Percentiles rank a stretch among this genome's conserved stretches.
phyloP scores from a whole-genome alignment of 768 basidiomycete species.

The Boletus sensibilis region DNA sequence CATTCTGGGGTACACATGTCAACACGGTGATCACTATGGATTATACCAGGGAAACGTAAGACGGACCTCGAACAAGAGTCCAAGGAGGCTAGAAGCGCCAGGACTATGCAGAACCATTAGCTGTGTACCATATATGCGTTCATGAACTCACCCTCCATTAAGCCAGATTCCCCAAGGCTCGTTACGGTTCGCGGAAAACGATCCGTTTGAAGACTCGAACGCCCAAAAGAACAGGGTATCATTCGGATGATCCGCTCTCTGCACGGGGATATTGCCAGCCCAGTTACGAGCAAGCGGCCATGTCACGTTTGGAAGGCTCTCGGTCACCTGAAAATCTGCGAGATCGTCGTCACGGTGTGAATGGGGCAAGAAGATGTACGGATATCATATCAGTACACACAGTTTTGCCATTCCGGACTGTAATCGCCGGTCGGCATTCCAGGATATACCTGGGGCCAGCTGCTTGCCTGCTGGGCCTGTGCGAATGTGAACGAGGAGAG shows the following conservation, averaged over 20 bases:
- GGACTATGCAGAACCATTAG: slow-evolving; percentile 38
- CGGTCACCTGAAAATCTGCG: slow-evolving; percentile 59
- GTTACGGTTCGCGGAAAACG: slow-evolving; percentile 43
- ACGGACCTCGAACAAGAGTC: slow-evolving; percentile 58
- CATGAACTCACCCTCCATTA: slow-evolving; percentile 56
- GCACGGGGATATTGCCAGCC: slow-evolving; percentile 65
- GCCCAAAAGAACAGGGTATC: slow-evolving; percentile 67
- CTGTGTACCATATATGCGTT: neutral
- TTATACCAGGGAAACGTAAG: too few relatives aligned
- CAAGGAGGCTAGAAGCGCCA: slow-evolving; percentile 64
- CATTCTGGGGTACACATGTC: slow-evolving; percentile 45
- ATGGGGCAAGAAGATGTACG: neutral
- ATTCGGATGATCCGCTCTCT: slow-evolving; percentile 58
- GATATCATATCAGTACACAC: slow-evolving; percentile 34
- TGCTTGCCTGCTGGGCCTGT: slow-evolving; percentile 4
- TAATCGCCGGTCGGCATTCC: slow-evolving; percentile 46
- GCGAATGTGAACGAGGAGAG: neutral
- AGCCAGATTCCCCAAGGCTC: slow-evolving; percentile 74
- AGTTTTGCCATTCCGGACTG: slow-evolving; percentile 59
- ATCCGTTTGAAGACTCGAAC: slow-evolving; percentile 55
- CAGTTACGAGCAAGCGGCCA: slow-evolving; percentile 48
- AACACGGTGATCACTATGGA: neutral
- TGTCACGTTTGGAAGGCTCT: slow-evolving; percentile 56
- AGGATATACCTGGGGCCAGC: slow-evolving; percentile 41
- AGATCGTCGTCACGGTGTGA: neutral